Conservation (phyloP, 495 filamentous ascomycete species). For the Xylaria palmicola region DNA sequence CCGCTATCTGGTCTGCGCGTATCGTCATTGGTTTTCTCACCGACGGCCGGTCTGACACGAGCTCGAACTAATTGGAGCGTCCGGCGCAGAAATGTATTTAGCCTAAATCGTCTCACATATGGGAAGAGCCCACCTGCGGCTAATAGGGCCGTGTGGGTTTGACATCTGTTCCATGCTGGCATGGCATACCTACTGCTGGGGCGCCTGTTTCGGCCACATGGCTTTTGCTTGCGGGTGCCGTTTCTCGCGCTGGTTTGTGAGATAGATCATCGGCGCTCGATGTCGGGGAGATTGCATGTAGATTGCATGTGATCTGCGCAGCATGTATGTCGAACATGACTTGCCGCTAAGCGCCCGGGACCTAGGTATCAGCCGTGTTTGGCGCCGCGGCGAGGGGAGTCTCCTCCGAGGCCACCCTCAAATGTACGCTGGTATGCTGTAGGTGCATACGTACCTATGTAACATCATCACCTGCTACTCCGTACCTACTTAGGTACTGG, state of each 20-base stretch:
- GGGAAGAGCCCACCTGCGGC: slow-evolving; percentile 11
- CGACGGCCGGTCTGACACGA: background rate
- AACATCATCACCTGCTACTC: no score
- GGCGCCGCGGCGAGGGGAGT: no score
- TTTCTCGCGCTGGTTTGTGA: background rate
- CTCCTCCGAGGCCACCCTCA: no score
- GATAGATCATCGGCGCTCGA: background rate
- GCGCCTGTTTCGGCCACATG: slow-evolving; percentile 5
- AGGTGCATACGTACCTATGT: no score
- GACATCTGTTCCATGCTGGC: background rate
- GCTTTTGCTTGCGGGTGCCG: background rate
- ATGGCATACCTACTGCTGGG: background rate
- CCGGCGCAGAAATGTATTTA: slow-evolving; percentile 1
- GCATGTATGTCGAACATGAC: background rate
- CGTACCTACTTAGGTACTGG: no score
- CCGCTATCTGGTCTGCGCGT: background rate
- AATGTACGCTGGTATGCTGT: no score
- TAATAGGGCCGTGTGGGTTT: slow-evolving; percentile 12
- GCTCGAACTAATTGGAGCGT: background rate
- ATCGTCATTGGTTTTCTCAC: slow-evolving; percentile 10
- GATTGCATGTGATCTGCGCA: background rate
- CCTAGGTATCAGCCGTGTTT: background rate
- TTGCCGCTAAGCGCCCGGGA: background rate
- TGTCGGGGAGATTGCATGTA: background rate
- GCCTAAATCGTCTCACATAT: slow-evolving; percentile 10